Evolutionary conservation across 2,329 filamentous ascomycete genomes (phyloP), one percentile per base, ranked within the genome.

Genomic region (Fusarium nematophilum): DNA sequence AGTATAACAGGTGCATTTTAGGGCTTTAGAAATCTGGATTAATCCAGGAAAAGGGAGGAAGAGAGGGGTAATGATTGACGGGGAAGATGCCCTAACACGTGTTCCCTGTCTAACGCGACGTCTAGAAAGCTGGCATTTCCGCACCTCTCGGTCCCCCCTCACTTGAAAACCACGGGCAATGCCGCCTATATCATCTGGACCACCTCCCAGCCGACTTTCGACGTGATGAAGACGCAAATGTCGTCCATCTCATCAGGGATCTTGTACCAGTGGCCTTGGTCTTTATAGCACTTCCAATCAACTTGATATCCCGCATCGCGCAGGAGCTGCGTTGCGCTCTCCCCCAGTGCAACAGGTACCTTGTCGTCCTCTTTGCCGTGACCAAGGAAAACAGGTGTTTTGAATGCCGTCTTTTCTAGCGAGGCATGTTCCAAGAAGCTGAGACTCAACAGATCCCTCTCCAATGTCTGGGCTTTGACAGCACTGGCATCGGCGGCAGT

Each of bases 251-350:
- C 76, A 34, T 82, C 77, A 0, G 79, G 78, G 14, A 80, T 71
- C 57, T 76, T 79, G 60, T 81, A 80, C 78, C 81, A 82, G 57
- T 83, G 79, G 1, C 80, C 79, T 31, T 74, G 70, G 1, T 63
- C 71, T 9, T 68, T 26, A 65, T 83, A 84, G 0, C 59, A 39
- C 47, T 75, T 51, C 38, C 47, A 51, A 30, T 36, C 39, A 7
- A 51, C 75, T 1, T 71, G 17, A 48, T 74, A 75, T 2, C 72
- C 75, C 33, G 73, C 56, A 23, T 61, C 47, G 13, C 42, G 30
- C 56, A 81, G 60, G 21, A 51, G 18, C 13, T 4, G 69, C 0
- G 61, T 57, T 14, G 75, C 70, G 9, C 58, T 64, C 40, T 76
- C 60, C 2, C 77, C 79, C 15, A 74, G 66, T 5, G 29, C 15